These are phyloP conservation scores for Ajuga reptans DNA, from an alignment of 305 asterid genomes.

Conservation along the genomic window DNA sequence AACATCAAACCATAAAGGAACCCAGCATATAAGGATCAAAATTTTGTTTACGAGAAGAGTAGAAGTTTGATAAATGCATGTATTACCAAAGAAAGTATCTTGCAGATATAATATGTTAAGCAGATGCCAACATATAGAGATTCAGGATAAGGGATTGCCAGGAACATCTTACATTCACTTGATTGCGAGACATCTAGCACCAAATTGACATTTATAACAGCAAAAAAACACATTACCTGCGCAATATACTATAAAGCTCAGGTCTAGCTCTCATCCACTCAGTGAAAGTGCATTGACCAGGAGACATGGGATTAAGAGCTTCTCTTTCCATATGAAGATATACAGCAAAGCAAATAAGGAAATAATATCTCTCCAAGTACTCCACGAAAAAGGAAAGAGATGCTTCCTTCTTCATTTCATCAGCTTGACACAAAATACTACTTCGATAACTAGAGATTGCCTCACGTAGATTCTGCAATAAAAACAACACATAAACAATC, in stretches of 20 bases:
- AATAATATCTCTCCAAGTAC: constrained; percentile 98
- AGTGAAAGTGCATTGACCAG: constrained; percentile 65
- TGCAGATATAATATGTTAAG: not conserved
- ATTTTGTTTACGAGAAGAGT: constrained; percentile 1
- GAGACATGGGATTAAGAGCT: constrained; percentile 48
- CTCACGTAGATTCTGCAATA: constrained; percentile 84
- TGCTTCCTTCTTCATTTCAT: constrained; percentile 98
- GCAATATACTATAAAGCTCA: constrained; percentile 89
- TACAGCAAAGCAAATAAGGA: constrained; percentile 92
- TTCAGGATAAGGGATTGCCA: constrained; percentile 13
- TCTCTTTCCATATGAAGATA: constrained; percentile 86
- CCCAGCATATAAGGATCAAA: not conserved
- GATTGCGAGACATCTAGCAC: constrained; percentile 18
- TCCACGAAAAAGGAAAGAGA: constrained; percentile 95
- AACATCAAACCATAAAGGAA: constrained; percentile 10
- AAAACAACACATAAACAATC: constrained; percentile 23
- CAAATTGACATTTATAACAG: constrained; percentile 9
- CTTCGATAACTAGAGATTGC: constrained; percentile 87
- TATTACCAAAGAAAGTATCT: constrained; percentile 15
- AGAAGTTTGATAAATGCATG: constrained; percentile 1
- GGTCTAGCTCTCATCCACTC: constrained; percentile 99
- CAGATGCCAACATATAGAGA: constrained; percentile 21
- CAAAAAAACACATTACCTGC: constrained; percentile 50
- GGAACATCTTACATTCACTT: constrained; percentile 20
- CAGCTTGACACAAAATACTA: constrained; percentile 85